Percentiles rank a stretch among this genome's conserved stretches.
Evolutionary conservation across 148 eudicot genomes (phyloP).

Genomic region (Nyssa sinensis): DNA sequence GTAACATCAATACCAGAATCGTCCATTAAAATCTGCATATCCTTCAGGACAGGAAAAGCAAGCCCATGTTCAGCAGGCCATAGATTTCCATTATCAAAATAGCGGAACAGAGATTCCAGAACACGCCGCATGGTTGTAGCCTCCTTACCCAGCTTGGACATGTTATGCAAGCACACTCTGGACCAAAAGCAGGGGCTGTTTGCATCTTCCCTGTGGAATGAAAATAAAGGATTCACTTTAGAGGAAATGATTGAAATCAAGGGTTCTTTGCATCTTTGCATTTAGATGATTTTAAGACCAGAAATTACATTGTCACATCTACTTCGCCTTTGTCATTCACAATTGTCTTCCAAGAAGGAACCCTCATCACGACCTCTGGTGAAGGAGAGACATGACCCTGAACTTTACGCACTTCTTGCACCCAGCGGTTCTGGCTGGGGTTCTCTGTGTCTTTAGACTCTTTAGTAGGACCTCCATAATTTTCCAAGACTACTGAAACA

Average conservation of each 20-base stretch:
- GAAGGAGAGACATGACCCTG: constrained; percentile 52
- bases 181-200: constrained; percentile 89
- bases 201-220: constrained; percentile 65
- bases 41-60: constrained; percentile 82
- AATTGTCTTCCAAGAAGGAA: constrained; percentile 77
- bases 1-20: constrained; percentile 48
- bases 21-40: constrained; percentile 85
- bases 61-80: constrained; percentile 72
- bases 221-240: too few relatives aligned
- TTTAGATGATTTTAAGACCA: background rate
- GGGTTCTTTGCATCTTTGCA: constrained; percentile 23
- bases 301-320: constrained; percentile 62
- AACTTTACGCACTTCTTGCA: constrained; percentile 57
- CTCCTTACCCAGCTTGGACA: constrained; percentile 81
- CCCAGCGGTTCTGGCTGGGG: constrained; percentile 39
- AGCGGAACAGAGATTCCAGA: constrained; percentile 83
- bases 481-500: constrained; percentile 83
- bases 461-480: constrained; percentile 48
- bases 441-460: constrained; percentile 29
- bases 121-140: constrained; percentile 89
- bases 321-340: constrained; percentile 75
- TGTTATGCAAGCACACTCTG: constrained; percentile 79
- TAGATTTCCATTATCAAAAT: constrained; percentile 66
- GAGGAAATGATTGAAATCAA: background rate
- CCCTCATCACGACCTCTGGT: constrained; percentile 33